Evolutionary conservation across 208 protist genomes (phyloP).

Genomic region (Crithidia fasciculata): DNA sequence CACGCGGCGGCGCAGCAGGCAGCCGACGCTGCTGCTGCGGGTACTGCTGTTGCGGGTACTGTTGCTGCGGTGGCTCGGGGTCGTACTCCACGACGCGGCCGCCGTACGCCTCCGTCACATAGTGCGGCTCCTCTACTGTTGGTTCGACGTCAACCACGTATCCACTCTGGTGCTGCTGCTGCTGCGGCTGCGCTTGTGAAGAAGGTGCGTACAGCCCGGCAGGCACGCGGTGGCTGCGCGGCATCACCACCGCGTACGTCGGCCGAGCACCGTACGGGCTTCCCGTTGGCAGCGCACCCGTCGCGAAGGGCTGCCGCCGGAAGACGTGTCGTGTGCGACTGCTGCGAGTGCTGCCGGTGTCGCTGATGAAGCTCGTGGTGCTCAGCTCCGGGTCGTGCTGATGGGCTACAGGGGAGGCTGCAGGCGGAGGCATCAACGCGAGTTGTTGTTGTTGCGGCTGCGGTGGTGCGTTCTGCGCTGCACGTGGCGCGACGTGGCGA

Average conservation of each 20-base stretch:
- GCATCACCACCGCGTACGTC: slow-evolving; percentile 24
- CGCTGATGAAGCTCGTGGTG: slow-evolving; percentile 13
- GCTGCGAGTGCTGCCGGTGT: slow-evolving; percentile 17
- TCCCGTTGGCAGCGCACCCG: slow-evolving; percentile 23
- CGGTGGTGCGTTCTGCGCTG: not conserved
- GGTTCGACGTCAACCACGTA: not conserved
- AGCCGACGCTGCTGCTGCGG: not conserved
- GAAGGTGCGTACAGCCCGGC: slow-evolving; percentile 14
- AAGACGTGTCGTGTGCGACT: slow-evolving; percentile 20
- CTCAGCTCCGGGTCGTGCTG: not conserved
- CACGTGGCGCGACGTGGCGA: slow-evolving; percentile 8
- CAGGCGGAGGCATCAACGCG: not conserved
- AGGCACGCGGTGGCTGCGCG: slow-evolving; percentile 11
- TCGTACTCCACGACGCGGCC: slow-evolving; percentile 22
- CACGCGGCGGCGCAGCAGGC: not conserved
- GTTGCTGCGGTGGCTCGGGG: slow-evolving; percentile 4
- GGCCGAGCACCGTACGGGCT: slow-evolving; percentile 30
- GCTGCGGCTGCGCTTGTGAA: not conserved
- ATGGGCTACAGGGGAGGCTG: not conserved
- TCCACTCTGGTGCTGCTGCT: not conserved
- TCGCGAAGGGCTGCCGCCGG: slow-evolving; percentile 3
- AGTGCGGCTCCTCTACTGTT: slow-evolving; percentile 14
- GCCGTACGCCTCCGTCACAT: slow-evolving; percentile 1
- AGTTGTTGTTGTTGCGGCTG: slow-evolving; percentile 7
- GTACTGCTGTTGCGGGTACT: slow-evolving; percentile 3